Base-by-base conservation (phyloP, 345 rosid species). In the Eutrema japonicum region DNA sequence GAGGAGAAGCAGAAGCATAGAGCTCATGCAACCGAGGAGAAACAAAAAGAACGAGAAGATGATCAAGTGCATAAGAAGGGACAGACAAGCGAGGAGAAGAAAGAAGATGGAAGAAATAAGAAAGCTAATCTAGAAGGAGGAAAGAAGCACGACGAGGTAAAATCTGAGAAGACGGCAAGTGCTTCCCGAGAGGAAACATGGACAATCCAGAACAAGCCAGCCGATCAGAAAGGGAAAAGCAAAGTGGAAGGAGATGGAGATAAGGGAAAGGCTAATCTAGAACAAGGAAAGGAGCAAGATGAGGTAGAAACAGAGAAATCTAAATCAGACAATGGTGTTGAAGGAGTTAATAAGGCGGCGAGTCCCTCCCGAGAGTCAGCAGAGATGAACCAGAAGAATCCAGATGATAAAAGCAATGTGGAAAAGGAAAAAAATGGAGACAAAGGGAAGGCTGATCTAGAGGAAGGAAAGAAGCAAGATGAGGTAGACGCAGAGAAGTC, bases 61-160 rank as follows among this genome's bases (percentile, higher is more conserved):
- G 72, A 66, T 6, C 51, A 58, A 22, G 38, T 41, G 35, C 38
- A 13, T 3, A 33, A 58, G 29, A 32, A 74, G 60, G 65, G 57
- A 57, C 29, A 56, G 55, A 42, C 38, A 7, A 73, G 71, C 13
- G 13, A 33, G 29, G 72, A 73, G 41, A 65, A 47, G 64, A n/a
- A 22, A 57, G 57, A 36, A 43, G 49, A 26, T 42, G 36, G 66
- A 61, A 27, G 30, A 2, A 54, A 50, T 16, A 42, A 18, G n/a
- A 64, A 43, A 42, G 45, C 10, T 61, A 26, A 29, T 30, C 8
- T 7, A 51, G 61, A 42, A 12, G 55, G 53, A 53, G 56, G 11
- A 33, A 55, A 45, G 47, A 64, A 37, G 8, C 41, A 0, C 3
- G 13, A 37, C 0, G 65, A 55, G 56, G 46, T 16, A 12, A 38